Base-by-base conservation (phyloP, 202 grass and related monocot species). In the Tripidium arundinaceum region DNA sequence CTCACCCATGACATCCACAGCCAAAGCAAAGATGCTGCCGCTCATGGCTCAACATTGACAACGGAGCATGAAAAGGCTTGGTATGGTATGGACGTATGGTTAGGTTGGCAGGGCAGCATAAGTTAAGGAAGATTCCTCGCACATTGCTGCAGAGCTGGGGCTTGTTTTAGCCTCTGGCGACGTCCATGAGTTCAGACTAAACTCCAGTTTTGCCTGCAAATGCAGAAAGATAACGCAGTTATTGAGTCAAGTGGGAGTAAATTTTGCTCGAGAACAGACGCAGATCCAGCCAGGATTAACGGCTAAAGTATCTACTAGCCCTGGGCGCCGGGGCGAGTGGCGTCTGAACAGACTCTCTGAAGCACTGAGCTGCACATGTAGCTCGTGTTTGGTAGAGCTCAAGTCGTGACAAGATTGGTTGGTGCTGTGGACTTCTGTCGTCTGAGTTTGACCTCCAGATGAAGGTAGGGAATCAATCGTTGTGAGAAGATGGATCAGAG, bases 381-480 rank as follows among this genome's bases (percentile, higher is more conserved):
- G 14, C 19, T 72, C 78, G 58, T 85, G 82, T 85, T 85, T 78
- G 87, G 77, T 89, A 77, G 72, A 77, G 37, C 65, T 31, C 45
- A 37, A 7, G 65, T 13, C 21, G 29, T 50, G 87, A 49, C 82
- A 61, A 81, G 46, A 77, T 85, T 31, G 46, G 49, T 39, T 6
- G 24, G 27, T 34, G 18, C 8, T 58, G 60, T 7, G 21, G 77
- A 89, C 78, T 38, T 10, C 36, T 77, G 78, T 38, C 87, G 29
- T 36, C 40, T 52, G 36, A 29, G 41, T 83, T 78, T 77, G 82
- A 85, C 72, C 57, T 39, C 57, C 18, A 6, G 70, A 65, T 54
- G 13, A 75, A 22, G 73, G 1, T 10, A 38, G 42, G 8, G 70
- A 88, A 33, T 65, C 75, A 3, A 65, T 50, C 41, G 28, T 47